Evolutionary conservation across 805 yeast genomes (phyloP), one percentile per base, ranked within the genome.

Genomic region (Starmerella tilneyi): DNA sequence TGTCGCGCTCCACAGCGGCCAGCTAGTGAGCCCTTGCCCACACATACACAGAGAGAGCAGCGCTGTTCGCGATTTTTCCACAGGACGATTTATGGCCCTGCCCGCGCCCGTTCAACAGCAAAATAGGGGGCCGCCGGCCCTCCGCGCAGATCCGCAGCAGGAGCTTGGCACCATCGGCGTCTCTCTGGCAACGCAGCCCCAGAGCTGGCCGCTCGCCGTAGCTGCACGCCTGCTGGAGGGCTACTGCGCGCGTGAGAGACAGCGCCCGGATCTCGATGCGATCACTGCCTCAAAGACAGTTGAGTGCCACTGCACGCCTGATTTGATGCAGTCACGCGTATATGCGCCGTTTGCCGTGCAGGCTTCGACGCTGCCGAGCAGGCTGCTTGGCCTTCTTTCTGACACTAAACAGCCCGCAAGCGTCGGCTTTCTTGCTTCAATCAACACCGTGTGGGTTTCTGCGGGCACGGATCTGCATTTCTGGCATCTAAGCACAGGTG

Each of bases 371-470:
- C 45, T 56, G 19, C 59, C 59, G 2, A 21, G 33, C 20, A 20
- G 44, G 33, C 31, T 51, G 11, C 37, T 46, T 21, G 12, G 9
- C 11, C 24, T 47, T 13, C 33, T 40, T 3, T 36, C 40, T 15
- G 17, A 31, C 23, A 16, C 41, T 17, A 21, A 19, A 13, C 43
- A 26, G 2, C 12, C 8, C 29, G 24, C 45, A 17, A 12, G 19
- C 48, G 79, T 84, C 77, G 98, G 98, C 12, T 65, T 86, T 21
- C 78, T 92, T 53, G 75, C 88, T 0, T 86, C 81, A 47, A 72
- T 92, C 24, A 74, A 76, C 50, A 75, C 94, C 48, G 77, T 88
- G 12, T 92, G 96, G 96, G 72, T 89, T 26, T 76, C 81, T 3
- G 75, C 79, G 26, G 96, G 85, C 58, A 80, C 81, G 59, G 81